Evolutionary conservation across 164 flowering plant genomes (phyloP).

Genomic region (Echeveria elegans): DNA sequence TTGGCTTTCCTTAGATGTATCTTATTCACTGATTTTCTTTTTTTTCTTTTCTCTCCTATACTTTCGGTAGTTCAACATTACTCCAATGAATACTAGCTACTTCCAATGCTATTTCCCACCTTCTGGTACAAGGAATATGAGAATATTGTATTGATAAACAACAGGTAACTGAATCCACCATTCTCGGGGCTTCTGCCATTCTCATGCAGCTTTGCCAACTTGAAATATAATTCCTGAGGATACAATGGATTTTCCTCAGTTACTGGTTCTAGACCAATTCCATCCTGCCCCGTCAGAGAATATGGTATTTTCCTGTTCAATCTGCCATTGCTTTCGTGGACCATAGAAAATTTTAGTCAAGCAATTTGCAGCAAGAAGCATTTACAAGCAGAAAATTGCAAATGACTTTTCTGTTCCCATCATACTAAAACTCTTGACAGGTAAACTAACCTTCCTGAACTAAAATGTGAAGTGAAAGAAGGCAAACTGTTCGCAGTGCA

Average conservation of each 20-base stretch:
- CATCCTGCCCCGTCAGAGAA: slow-evolving; percentile 44
- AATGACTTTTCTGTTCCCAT: neutral
- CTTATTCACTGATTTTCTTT: no score
- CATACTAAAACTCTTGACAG: neutral
- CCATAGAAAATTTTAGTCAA: neutral
- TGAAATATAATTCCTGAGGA: slow-evolving; percentile 35
- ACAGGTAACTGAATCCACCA: slow-evolving; percentile 24
- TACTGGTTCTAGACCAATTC: slow-evolving; percentile 54
- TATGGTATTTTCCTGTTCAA: slow-evolving; percentile 37
- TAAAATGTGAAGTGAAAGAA: slow-evolving; percentile 28
- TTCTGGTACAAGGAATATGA: neutral
- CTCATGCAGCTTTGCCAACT: slow-evolving; percentile 39
- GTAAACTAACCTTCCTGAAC: slow-evolving; percentile 45
- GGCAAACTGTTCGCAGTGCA: slow-evolving; percentile 37
- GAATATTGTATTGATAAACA: no score
- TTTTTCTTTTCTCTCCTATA: no score
- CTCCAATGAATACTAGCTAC: no score
- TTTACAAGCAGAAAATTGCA: neutral
- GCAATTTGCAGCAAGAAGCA: neutral
- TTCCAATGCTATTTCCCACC: no score
- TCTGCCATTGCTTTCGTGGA: slow-evolving; percentile 17
- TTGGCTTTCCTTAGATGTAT: no score
- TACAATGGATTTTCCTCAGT: slow-evolving; percentile 45
- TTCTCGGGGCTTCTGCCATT: slow-evolving; percentile 34
- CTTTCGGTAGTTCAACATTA: no score